phyloP scores from a whole-genome alignment of 352 stramenopile genomes.

The Aphanomyces invadans region DNA sequence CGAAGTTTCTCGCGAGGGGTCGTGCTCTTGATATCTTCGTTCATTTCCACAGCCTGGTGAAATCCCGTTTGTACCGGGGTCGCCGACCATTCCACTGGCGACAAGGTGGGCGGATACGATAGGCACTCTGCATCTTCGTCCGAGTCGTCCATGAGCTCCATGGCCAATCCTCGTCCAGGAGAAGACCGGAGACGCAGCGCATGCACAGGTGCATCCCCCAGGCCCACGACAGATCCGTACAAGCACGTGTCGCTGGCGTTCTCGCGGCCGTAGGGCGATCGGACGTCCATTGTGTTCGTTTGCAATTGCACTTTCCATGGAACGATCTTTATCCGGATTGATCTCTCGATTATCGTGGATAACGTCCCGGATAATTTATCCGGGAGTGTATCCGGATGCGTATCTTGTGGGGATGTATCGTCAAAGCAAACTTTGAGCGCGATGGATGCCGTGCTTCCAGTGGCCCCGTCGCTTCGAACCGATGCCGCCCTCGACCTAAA shows the following conservation, averaged over 20 bases:
- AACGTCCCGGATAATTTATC: too few species aligned
- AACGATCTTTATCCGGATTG: conserved; percentile 17
- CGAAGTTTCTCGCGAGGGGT: conserved; percentile 21
- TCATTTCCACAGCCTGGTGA: background rate
- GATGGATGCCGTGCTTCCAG: background rate
- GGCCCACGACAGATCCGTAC: conserved; percentile 38
- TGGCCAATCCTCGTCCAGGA: conserved; percentile 25
- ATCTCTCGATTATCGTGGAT: background rate
- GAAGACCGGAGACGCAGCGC: background rate
- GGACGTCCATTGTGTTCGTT: background rate
- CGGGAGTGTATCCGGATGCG: background rate
- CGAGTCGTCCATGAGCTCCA: conserved; percentile 20
- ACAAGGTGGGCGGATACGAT: conserved; percentile 23
- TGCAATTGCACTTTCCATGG: background rate
- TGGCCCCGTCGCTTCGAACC: background rate
- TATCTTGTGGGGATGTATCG: background rate
- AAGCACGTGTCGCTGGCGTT: conserved; percentile 30
- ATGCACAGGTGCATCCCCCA: conserved; percentile 18
- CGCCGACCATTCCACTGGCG: conserved; percentile 25
- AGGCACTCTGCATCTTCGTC: conserved; percentile 21
- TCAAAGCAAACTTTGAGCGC: background rate
- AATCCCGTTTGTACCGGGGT: conserved; percentile 24
- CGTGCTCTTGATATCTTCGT: background rate
- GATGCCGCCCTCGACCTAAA: background rate
- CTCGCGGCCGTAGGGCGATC: conserved; percentile 6